A percentile compares a stretch with the other conserved stretches of the same genome.
Conservation (phyloP, 768 basidiomycete species). For the Lactifluus volemus region DNA sequence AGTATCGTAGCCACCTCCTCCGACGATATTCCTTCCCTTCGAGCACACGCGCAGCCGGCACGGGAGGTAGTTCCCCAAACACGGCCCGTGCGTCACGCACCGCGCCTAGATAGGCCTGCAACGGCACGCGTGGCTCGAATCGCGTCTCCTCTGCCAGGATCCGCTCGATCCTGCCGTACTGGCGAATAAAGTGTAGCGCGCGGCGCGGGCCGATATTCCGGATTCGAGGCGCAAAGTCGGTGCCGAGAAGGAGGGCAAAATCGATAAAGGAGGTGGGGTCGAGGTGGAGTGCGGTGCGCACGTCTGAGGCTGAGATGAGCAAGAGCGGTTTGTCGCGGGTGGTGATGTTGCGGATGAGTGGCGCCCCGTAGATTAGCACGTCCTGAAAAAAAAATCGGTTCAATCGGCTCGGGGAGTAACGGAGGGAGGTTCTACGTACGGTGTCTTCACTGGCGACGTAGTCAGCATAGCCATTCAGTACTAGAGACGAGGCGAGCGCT, state of each 20-base stretch:
- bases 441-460: constrained; percentile 90
- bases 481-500: constrained; percentile 73
- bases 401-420: too few species aligned
- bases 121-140: constrained; percentile 41
- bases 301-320: constrained; percentile 51
- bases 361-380: constrained; percentile 74
- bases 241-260: constrained; percentile 81
- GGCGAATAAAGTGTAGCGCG: constrained; percentile 67
- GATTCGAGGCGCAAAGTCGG: constrained; percentile 84
- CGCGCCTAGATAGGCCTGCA: constrained; percentile 51
- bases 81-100: constrained; percentile 53
- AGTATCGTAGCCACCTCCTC: constrained; percentile 38
- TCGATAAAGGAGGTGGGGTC: constrained; percentile 59
- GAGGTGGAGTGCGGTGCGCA: constrained; percentile 52
- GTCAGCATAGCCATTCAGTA: constrained; percentile 67
- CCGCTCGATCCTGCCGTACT: constrained; percentile 64
- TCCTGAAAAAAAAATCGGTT: constrained; percentile 38
- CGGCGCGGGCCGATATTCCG: constrained; percentile 70
- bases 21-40: constrained; percentile 31
- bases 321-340: constrained; percentile 49
- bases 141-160: constrained; percentile 45
- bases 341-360: constrained; percentile 72
- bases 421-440: constrained; percentile 27
- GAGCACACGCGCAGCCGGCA: constrained; percentile 37
- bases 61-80: constrained; percentile 57